Conservation (phyloP, 1,284 basidiomycete species). For the Irpex sp. region DNA sequence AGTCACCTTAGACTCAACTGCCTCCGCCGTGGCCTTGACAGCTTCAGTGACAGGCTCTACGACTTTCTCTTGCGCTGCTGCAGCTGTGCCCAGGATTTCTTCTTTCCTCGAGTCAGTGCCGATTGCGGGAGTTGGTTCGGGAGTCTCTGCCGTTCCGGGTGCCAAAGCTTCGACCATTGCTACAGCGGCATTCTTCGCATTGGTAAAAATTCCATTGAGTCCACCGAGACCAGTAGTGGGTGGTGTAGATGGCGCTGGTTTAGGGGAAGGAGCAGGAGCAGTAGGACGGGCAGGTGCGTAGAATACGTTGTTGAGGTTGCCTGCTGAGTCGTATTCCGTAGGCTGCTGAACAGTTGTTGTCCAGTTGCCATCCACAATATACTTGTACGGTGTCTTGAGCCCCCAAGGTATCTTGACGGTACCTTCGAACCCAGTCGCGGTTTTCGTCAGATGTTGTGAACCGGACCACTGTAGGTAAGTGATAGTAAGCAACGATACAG, state of each 20-base stretch:
- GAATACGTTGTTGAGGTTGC: conserved; percentile 74
- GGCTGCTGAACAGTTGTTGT: conserved; percentile 50
- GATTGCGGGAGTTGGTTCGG: conserved; percentile 12
- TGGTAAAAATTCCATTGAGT: conserved; percentile 17
- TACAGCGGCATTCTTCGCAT: conserved; percentile 23
- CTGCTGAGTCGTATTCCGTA: conserved; percentile 56
- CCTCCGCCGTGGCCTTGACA: not conserved
- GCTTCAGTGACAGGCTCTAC: not conserved
- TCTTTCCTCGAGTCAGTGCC: not conserved
- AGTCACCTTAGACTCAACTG: not conserved
- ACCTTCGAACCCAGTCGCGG: conserved; percentile 52
- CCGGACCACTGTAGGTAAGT: conserved; percentile 54
- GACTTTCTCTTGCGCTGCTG: not conserved
- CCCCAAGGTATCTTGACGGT: conserved; percentile 59
- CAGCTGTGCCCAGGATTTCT: not conserved
- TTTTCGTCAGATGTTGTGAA: conserved; percentile 52
- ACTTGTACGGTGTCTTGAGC: conserved; percentile 69
- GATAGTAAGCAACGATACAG: conserved; percentile 5
- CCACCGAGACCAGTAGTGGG: conserved; percentile 1
- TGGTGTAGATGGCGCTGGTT: conserved; percentile 10
- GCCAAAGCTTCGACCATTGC: conserved; percentile 25
- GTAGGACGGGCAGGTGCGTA: conserved; percentile 51
- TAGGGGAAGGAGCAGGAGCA: conserved; percentile 14
- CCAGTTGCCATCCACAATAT: conserved; percentile 76
- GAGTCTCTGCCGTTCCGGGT: conserved; percentile 23